phyloP scores from a whole-genome alignment of 2,329 filamentous ascomycete genomes.

The Aspergillus texensis region DNA sequence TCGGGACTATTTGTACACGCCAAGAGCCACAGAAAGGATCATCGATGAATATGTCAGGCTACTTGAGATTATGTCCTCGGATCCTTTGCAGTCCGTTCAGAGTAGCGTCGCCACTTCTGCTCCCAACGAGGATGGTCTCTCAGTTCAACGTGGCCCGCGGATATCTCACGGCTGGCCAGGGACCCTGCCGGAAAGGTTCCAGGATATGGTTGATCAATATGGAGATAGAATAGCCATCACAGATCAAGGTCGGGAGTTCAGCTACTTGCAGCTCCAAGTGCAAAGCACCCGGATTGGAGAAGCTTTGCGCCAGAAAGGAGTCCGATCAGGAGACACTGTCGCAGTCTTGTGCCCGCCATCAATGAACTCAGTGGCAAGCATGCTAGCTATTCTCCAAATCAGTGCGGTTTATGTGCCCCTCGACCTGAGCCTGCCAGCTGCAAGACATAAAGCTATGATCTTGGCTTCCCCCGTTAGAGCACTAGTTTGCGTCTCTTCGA shows the following conservation, averaged over 20 bases:
- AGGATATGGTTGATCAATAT: neutral
- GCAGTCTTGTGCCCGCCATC: conserved; percentile 3
- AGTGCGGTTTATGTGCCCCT: conserved; percentile 43
- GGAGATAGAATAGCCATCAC: neutral
- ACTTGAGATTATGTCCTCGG: neutral
- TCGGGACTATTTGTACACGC: conserved; percentile 6
- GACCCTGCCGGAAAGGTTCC: conserved; percentile 2
- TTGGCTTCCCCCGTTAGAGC: neutral
- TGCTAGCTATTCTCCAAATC: conserved; percentile 19
- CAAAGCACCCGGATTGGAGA: neutral
- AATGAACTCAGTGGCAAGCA: neutral
- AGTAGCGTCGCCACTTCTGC: neutral
- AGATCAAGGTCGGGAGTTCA: neutral
- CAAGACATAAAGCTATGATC: neutral
- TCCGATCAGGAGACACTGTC: neutral
- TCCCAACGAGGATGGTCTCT: neutral
- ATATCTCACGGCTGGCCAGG: neutral
- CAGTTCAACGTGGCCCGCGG: neutral
- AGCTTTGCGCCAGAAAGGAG: neutral
- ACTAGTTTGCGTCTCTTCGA: neutral
- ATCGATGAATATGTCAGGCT: neutral
- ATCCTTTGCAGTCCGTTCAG: neutral
- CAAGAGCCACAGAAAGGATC: neutral
- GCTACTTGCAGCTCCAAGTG: neutral
- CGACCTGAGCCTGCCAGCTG: conserved; percentile 31